Conservation (phyloP, 495 filamentous ascomycete species). For the Bacidia rubella region DNA sequence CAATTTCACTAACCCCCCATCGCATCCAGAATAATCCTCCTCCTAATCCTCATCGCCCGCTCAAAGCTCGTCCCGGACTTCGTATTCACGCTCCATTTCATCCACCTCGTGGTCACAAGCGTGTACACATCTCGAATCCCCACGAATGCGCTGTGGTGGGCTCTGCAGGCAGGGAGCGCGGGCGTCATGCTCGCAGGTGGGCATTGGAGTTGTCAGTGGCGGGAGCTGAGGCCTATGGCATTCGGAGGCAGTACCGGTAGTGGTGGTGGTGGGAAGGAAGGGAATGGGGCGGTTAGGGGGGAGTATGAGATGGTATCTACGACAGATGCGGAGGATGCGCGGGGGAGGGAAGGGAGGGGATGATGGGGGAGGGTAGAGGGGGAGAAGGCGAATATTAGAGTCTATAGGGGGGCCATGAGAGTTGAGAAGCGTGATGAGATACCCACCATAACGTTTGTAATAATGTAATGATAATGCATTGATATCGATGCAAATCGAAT, state of each 20-base stretch:
- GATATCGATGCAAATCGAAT: no score
- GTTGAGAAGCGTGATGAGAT: no score
- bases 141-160: constrained; percentile 74
- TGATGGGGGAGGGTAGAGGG: not conserved
- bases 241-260: constrained; percentile 54
- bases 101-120: constrained; percentile 23
- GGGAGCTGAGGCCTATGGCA: constrained; percentile 76
- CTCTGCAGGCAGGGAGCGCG: constrained; percentile 54
- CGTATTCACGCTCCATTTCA: constrained; percentile 46
- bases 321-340: constrained; percentile 26
- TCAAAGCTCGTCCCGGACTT: constrained; percentile 53
- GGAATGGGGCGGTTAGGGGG: constrained; percentile 38
- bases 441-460: no score
- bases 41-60: constrained; percentile 15
- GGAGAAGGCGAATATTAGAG: no score
- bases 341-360: not conserved
- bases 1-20: not conserved
- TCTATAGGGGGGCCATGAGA: no score
- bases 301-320: constrained; percentile 75
- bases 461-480: no score
- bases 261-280: constrained; percentile 13
- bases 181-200: constrained; percentile 57
- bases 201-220: constrained; percentile 81
- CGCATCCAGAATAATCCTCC: constrained; percentile 13
- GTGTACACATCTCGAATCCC: constrained; percentile 68